Evolutionary conservation across 2,329 filamentous ascomycete genomes (phyloP), one percentile per base, ranked within the genome.

Genomic region (Alternaria sp.): DNA sequence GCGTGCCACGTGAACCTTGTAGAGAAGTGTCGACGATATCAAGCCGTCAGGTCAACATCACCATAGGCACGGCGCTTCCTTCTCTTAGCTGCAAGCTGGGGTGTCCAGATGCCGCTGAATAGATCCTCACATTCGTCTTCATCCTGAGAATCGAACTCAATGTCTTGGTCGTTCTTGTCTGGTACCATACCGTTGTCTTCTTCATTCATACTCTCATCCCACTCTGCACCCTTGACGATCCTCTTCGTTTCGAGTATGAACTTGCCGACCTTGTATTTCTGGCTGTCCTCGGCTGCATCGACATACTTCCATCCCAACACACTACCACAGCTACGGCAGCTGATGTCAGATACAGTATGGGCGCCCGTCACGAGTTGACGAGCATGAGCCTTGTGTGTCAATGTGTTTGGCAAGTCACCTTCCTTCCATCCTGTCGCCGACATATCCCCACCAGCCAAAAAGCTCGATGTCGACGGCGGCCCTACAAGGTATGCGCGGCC

Each of bases 91-190:
- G 87, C 87, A 55, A 86, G 68, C 58, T 82, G 80, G 16, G 84
- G 82, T 60, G 80, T 88, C 87, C 87, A 89, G 20, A 87, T 80
- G 0, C 87, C 87, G 16, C 85, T 81, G 70, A 89, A 89, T 30
- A 89, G 65, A 73, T 89, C 87, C 75, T 89, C 87, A 61, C 87
- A 89, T 75, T 89, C 87, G 61, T 89, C 87, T 69, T 89, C 87
- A 71, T 89, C 87, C 75, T 89, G 84, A 58, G 84, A 86, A 69
- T 89, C 87, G 69, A 89, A 89, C 68, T 88, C 84, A 3, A 86
- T 63, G n/a, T 80, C 77, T 38, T 78, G 70, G 0, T 73, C 68
- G 9, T 57, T 59, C n/a, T 20, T 42, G 7, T 39, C 51, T 14
- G 20, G 26, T 5, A 34, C 30, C 39, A 52, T 57, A 2, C 24